Base-by-base conservation (phyloP, 1,139 yeast genomes). In the Yamadazyma dendronema region DNA sequence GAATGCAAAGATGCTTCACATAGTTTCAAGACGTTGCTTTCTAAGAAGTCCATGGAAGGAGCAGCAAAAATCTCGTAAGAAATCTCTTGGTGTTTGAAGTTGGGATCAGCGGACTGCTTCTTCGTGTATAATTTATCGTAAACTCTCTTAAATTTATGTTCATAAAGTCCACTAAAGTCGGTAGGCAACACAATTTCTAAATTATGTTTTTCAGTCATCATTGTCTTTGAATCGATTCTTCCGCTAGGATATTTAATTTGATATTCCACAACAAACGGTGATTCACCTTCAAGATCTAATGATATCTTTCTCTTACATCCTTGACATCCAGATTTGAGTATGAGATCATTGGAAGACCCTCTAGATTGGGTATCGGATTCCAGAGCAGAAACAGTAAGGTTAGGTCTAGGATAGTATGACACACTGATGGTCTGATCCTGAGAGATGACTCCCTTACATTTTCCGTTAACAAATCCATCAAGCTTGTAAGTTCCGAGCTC, bases 241-340 rank as follows among this genome's bases (percentile, higher is more conserved):
- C 86, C 88, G 49, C 61, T 66, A 3, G 96, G 94, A 31, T 75
- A 67, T 25, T 63, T 65, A 19, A 87, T 65, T 27, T 80, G 79
- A 53, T 89, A 90, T 37, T 79, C 79, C 28, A 90, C 65, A 8
- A 77, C 62, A 49, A 88, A 89, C 22, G 97, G 97, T 0, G 84
- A 72, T 4, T 75, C 63, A 1, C 96, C 96, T 31, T 62, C 51
- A 27, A 71, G 49, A 3, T 49, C 37, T 28, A 71, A 41, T 2
- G 50, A 49, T 8, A 62, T 51, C 19, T 53, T 52, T 33, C 59
- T 57, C 1, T 43, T 40, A 33, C 65, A 53, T 19, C 56, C 54
- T 39, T 64, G 69, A 40, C 77, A 71, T 4, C 66, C 55, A 3
- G 70, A 50, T 8, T 49, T 53, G 36, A 70, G 50, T 27, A 58